Percentiles rank a stretch among this genome's conserved stretches.
Evolutionary conservation across 768 basidiomycete species (phyloP).

Genomic region (Hypsizygus marmoreus): DNA sequence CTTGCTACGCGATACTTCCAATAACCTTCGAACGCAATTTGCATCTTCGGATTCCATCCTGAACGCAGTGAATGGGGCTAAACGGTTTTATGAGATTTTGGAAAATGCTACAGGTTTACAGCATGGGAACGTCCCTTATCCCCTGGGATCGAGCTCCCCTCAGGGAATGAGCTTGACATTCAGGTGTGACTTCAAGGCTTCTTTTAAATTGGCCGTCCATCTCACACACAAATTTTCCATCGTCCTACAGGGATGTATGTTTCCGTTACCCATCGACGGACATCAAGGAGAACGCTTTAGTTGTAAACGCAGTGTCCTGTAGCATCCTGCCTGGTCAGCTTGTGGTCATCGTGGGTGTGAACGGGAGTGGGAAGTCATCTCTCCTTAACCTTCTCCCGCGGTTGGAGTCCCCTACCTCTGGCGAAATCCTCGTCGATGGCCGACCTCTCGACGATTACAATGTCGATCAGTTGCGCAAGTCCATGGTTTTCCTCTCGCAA

Average conservation of each 20-base stretch:
- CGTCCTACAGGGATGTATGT: too few relatives aligned
- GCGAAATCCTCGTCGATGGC: slow-evolving; percentile 43
- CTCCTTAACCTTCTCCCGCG: slow-evolving; percentile 43
- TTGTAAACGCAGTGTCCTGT: slow-evolving; percentile 36
- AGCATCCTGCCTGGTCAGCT: slow-evolving; percentile 42
- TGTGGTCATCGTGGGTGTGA: slow-evolving; percentile 46
- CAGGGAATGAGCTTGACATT: slow-evolving; percentile 27
- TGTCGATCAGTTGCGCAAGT: slow-evolving; percentile 31
- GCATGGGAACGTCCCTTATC: slow-evolving; percentile 2
- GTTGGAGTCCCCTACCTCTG: slow-evolving; percentile 31
- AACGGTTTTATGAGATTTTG: slow-evolving; percentile 21
- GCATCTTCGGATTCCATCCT: neutral
- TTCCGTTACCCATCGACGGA: slow-evolving; percentile 16
- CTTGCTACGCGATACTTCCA: slow-evolving; percentile 2
- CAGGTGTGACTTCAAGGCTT: too few relatives aligned
- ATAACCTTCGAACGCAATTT: slow-evolving; percentile 10
- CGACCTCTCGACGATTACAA: slow-evolving; percentile 32
- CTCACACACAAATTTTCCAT: too few relatives aligned
- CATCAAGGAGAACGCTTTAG: slow-evolving; percentile 4
- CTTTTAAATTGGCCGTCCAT: too few relatives aligned
- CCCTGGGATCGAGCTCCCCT: slow-evolving; percentile 7
- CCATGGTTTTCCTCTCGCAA: slow-evolving; percentile 45
- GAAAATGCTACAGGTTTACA: slow-evolving; percentile 2
- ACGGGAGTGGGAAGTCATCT: slow-evolving; percentile 48
- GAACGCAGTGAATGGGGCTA: slow-evolving; percentile 18